These are phyloP conservation scores for Penicillium pulvis DNA, from an alignment of 495 filamentous ascomycete genomes.

Conservation along the genomic window DNA sequence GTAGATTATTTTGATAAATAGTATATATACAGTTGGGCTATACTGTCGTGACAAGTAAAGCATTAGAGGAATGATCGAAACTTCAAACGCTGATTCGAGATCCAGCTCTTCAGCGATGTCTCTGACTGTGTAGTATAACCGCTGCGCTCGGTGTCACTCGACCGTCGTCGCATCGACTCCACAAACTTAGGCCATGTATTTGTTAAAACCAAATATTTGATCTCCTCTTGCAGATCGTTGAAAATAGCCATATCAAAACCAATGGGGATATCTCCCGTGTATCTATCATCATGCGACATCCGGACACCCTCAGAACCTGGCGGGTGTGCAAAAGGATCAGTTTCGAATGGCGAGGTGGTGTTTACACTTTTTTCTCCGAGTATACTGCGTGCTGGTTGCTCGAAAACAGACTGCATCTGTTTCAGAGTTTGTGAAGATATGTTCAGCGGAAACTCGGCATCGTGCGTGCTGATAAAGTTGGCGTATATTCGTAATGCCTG, in stretches of 20 bases:
- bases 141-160: slow-evolving; percentile 8
- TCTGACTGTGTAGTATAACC: neutral
- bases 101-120: neutral
- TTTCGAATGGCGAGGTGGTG: slow-evolving; percentile 8
- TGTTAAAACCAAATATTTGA: slow-evolving; percentile 17
- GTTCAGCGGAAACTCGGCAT: slow-evolving; percentile 16
- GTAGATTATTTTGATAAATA: no score
- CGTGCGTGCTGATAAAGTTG: slow-evolving; percentile 12
- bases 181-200: slow-evolving; percentile 17
- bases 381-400: slow-evolving; percentile 4
- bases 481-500: slow-evolving; percentile 10
- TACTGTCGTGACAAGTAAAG: no score
- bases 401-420: slow-evolving; percentile 9
- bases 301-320: neutral
- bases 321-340: neutral
- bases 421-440: slow-evolving; percentile 13
- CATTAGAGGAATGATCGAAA: neutral
- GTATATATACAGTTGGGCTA: no score
- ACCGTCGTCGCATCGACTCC: slow-evolving; percentile 13
- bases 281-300: neutral
- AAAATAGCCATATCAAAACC: slow-evolving; percentile 14
- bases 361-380: slow-evolving; percentile 10
- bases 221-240: slow-evolving; percentile 10
- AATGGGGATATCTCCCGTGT: slow-evolving; percentile 11
- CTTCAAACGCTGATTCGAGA: neutral